Percentiles rank a stretch among this genome's conserved stretches.
phyloP scores from a whole-genome alignment of 2,329 filamentous ascomycete genomes.

The Claviceps lovelessii region DNA sequence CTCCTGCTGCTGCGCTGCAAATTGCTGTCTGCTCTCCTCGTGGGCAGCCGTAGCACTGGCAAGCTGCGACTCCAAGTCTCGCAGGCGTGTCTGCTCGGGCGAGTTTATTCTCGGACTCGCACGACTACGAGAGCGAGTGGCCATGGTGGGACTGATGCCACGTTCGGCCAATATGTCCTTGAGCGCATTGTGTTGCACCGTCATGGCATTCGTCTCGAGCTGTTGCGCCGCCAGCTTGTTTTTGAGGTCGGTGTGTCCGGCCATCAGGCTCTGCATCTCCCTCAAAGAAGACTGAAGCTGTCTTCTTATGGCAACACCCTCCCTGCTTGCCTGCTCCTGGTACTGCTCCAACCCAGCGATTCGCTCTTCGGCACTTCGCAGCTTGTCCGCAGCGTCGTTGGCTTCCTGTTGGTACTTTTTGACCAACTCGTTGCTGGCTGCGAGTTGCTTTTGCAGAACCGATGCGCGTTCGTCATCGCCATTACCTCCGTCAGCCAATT shows the following conservation, averaged over 20 bases:
- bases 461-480: constrained; percentile 50
- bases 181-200: constrained; percentile 80
- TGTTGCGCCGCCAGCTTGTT: constrained; percentile 73
- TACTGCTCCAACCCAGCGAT: constrained; percentile 95
- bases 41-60: constrained; percentile 63
- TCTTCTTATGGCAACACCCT: constrained; percentile 76
- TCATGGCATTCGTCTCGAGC: constrained; percentile 84
- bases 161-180: constrained; percentile 87
- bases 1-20: constrained; percentile 69
- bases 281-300: constrained; percentile 75
- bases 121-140: constrained; percentile 55
- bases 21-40: constrained; percentile 67
- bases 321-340: constrained; percentile 90
- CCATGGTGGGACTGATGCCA: constrained; percentile 64
- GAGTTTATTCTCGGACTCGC: constrained; percentile 59
- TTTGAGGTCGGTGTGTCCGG: constrained; percentile 68
- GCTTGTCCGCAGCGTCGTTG: constrained; percentile 71
- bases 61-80: constrained; percentile 80
- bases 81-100: constrained; percentile 64
- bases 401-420: constrained; percentile 83
- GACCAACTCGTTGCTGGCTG: constrained; percentile 63
- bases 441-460: constrained; percentile 67
- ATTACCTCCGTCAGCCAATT: constrained; percentile 31
- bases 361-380: constrained; percentile 85
- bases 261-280: constrained; percentile 69